Evolutionary conservation across 805 yeast species (phyloP).

Genomic region (Teunomyces cretensis): DNA sequence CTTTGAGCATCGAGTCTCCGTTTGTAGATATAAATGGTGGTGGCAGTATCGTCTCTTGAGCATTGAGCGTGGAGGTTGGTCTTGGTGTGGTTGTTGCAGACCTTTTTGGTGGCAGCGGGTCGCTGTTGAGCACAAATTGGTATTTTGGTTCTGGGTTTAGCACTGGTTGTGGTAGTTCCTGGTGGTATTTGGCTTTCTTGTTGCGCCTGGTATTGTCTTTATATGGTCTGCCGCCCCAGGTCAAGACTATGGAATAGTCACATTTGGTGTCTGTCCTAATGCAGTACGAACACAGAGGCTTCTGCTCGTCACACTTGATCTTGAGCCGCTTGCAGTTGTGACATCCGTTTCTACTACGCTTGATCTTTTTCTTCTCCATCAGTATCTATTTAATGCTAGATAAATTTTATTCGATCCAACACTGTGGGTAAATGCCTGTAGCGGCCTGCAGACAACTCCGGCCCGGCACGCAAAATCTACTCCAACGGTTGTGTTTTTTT

Average conservation of each 20-base stretch:
- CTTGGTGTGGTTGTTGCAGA: neutral
- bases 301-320: slow-evolving; percentile 67
- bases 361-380: slow-evolving; percentile 19
- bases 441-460: neutral
- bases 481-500: neutral
- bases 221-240: slow-evolving; percentile 77
- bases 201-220: slow-evolving; percentile 40
- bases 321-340: slow-evolving; percentile 60
- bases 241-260: slow-evolving; percentile 61
- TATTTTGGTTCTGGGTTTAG: neutral
- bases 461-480: neutral
- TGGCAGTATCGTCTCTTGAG: neutral
- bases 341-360: slow-evolving; percentile 59
- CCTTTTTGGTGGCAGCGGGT: neutral
- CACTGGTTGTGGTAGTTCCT: neutral
- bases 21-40: neutral
- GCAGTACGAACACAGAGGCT: slow-evolving; percentile 64
- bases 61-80: neutral
- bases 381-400: neutral
- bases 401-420: neutral
- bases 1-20: neutral
- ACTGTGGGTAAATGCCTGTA: neutral
- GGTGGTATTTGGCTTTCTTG: slow-evolving; percentile 15
- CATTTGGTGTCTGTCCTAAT: slow-evolving; percentile 45
- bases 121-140: neutral